Base-by-base conservation (phyloP, 257 asterid species). In the Perilla frutescens region DNA sequence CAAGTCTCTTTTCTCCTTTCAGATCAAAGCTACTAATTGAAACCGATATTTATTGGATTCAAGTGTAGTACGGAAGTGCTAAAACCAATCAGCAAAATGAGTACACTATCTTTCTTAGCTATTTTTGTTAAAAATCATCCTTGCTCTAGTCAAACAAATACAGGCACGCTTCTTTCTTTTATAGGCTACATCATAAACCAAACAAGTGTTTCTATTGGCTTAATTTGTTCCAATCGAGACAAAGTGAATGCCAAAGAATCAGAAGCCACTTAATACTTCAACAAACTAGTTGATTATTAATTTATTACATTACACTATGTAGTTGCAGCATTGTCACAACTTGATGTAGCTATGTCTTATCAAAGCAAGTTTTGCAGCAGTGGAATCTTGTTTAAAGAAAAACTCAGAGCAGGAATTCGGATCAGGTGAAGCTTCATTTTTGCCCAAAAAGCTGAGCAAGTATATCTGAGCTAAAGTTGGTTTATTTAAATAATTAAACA, bases 401-500 rank as follows among this genome's bases (percentile, higher is more conserved):
- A 59, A 12, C 3, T 61, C 65, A 37, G 37, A 66, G 63, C 63
- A 74, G 43, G 57, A 39, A 29, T 65, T 31, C 29, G 61, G 8
- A 20, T 49, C 36, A 64, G 61, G 34, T 58, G 41, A 43, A 29
- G 36, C 61, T 51, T 62, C 34, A 56, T 26, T 49, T 36, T 26
- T 29, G 0, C 40, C 40, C 48, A 14, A 37, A 57, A 58, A 65
- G 9, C 26, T 36, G 50, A 56, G 51, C 67, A 57, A 29, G 53
- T 14, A n/a, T 9, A 11, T 45, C 58, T 11, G 40, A 82, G 66
- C 76, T 47, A 58, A 55, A 32, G n/a, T 15, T 29, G 31, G 43
- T 66, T 50, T 37, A 41, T 34, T 37, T 53, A 65, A 73, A 65
- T 54, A 65, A 43, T 39, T 57, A 29, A 64, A 63, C 60, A 48